phyloP scores from a whole-genome alignment of 768 basidiomycete genomes.

The Boletus huronensis region DNA sequence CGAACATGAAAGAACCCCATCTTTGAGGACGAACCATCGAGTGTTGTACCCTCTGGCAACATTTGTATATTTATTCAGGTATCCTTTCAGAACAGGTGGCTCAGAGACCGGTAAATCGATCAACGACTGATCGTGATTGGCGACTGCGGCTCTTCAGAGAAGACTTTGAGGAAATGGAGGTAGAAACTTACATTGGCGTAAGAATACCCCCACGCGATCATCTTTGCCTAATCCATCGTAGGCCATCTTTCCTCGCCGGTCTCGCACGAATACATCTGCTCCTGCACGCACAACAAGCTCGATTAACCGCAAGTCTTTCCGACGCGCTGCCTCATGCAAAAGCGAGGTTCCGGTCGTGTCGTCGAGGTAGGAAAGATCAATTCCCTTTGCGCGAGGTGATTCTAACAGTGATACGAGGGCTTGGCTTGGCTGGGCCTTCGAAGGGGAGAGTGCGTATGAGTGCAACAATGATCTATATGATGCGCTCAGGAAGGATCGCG shows the following conservation, averaged over 20 bases:
- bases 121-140: conserved; percentile 74
- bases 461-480: conserved; percentile 71
- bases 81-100: conserved; percentile 66
- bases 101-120: conserved; percentile 49
- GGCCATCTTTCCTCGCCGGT: conserved; percentile 67
- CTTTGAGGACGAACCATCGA: conserved; percentile 88
- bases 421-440: conserved; percentile 37
- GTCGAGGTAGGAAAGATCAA: conserved; percentile 81
- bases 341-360: conserved; percentile 72
- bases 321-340: conserved; percentile 81
- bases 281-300: conserved; percentile 84
- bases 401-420: conserved; percentile 57
- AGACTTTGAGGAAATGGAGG: background rate
- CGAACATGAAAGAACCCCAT: conserved; percentile 82
- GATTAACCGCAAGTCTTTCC: conserved; percentile 76
- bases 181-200: conserved; percentile 69
- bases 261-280: conserved; percentile 84
- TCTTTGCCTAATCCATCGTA: conserved; percentile 72
- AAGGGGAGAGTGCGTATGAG: conserved; percentile 65
- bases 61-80: conserved; percentile 90
- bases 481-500: conserved; percentile 70
- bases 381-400: conserved; percentile 62
- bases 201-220: conserved; percentile 76
- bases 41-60: conserved; percentile 87
- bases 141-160: conserved; percentile 43